Base-by-base conservation (phyloP, 2,329 filamentous ascomycete species). In the Aspergillus intermedius region DNA sequence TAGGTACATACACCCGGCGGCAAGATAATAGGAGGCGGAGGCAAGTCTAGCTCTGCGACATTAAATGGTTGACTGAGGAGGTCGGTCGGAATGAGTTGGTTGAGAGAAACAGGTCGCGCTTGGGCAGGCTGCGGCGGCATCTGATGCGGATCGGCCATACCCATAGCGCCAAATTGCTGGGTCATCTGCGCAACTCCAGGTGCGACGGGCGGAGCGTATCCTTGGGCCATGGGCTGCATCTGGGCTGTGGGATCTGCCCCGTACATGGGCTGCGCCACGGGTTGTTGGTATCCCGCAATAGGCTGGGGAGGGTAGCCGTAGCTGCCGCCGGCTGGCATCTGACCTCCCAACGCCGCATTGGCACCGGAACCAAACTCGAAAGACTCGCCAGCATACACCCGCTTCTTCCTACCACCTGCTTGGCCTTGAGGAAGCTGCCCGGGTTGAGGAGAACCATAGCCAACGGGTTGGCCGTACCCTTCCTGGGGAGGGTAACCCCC, bases 11-110 rank as follows among this genome's bases (percentile, higher is more conserved):
- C 91, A 73, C 95, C 95, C 45, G 89, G 83, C 43, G 93, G 93
- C 39, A 98, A 77, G 59, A 95, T 82, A 62, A 95, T 94, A 13
- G 89, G 86, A 50, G 93, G 93, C 30, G 93, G 93, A 42, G 91
- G 88, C 52, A 91, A 80, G 61, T 97, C 91, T 55, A 98, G 75
- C 74, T 97, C 93, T 44, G 86, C 83, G 59, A 95, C 90, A 66
- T 95, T 91, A 74, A 98, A 95, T 22, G 91, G 91, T 71, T 95
- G 88, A 60, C 86, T 88, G 62, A 95, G 79, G 52, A 98, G 79
- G 66, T 98, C 93, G 40, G 90, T 91, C 15, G 91, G 88, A 67
- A 93, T 91, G 51, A 97, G 81, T 72, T 91, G 88, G 72, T 96
- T 97, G 58, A 95, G 74, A 42, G 75, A 71, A 53, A 73, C 67